Evolutionary conservation across 108 stramenopile genomes (phyloP).

Genomic region (Pseudonitzschia multiseries): DNA sequence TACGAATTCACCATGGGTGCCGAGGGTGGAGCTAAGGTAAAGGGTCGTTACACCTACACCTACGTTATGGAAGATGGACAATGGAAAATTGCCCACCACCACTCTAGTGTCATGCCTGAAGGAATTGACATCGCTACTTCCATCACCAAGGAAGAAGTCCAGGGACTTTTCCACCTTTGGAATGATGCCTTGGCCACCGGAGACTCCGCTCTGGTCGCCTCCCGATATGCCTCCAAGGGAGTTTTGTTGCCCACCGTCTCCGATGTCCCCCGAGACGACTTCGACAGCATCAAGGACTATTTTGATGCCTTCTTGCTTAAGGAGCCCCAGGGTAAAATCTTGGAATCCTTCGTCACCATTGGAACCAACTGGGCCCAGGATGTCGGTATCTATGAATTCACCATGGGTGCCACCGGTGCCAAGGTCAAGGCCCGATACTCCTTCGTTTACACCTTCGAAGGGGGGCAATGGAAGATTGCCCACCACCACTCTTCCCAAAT

Average conservation of each 20-base stretch:
- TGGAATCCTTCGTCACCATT: constrained; percentile 37
- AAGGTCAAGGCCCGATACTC: constrained; percentile 46
- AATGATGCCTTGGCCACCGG: constrained; percentile 58
- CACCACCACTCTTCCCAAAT: constrained; percentile 49
- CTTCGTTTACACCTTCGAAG: constrained; percentile 49
- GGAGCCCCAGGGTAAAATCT: constrained; percentile 47
- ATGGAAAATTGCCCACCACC: constrained; percentile 59
- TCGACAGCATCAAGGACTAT: constrained; percentile 44
- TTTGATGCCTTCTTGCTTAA: constrained; percentile 45
- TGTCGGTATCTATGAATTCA: constrained; percentile 53
- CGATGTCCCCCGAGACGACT: constrained; percentile 47
- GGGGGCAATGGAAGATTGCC: constrained; percentile 51
- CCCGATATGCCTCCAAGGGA: constrained; percentile 46
- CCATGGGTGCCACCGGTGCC: constrained; percentile 44
- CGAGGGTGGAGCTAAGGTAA: constrained; percentile 40
- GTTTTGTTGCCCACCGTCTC: constrained; percentile 48
- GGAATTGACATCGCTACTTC: constrained; percentile 25
- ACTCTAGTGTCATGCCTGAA: constrained; percentile 41
- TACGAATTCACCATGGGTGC: constrained; percentile 59
- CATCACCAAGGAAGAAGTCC: constrained; percentile 47
- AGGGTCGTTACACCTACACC: constrained; percentile 46
- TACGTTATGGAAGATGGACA: constrained; percentile 45
- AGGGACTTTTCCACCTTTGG: constrained; percentile 54
- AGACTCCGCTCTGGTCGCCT: constrained; percentile 48
- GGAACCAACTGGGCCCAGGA: constrained; percentile 46